phyloP scores from a whole-genome alignment of 2,329 filamentous ascomycete genomes.

The Microdochium bolleyi region DNA sequence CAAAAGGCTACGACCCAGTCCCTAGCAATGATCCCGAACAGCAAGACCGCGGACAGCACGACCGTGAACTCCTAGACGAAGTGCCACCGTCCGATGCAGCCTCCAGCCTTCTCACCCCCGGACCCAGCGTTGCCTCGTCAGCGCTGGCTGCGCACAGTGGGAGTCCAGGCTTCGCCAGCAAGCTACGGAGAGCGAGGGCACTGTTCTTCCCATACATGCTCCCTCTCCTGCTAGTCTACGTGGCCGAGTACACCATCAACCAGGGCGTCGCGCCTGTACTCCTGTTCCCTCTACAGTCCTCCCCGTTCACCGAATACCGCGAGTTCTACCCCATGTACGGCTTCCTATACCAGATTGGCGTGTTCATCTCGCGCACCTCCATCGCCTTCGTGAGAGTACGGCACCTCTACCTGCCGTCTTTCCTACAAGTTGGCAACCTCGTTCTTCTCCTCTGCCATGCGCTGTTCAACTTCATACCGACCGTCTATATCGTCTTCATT shows the following conservation, averaged over 20 bases:
- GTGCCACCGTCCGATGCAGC: conserved; percentile 31
- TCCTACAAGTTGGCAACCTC: conserved; percentile 77
- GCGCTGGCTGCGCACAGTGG: conserved; percentile 17
- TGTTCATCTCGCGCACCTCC: conserved; percentile 89
- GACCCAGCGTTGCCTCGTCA: conserved; percentile 30
- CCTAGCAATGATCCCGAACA: conserved; percentile 31
- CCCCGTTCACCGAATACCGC: conserved; percentile 74
- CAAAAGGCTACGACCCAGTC: conserved; percentile 47
- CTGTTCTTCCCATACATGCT: conserved; percentile 82
- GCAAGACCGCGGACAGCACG: conserved; percentile 23
- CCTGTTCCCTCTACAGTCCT: conserved; percentile 68
- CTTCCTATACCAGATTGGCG: conserved; percentile 89
- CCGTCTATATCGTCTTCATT: conserved; percentile 75
- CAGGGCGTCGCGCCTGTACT: conserved; percentile 87
- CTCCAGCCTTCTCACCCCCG: conserved; percentile 39
- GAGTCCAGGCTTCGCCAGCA: conserved; percentile 27
- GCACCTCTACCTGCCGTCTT: conserved; percentile 70
- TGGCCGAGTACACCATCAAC: conserved; percentile 97
- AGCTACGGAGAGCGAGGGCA: conserved; percentile 56
- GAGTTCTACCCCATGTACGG: conserved; percentile 93
- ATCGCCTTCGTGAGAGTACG: conserved; percentile 81
- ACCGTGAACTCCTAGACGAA: conserved; percentile 23
- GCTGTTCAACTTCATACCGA: conserved; percentile 73
- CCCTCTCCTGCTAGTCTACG: conserved; percentile 83
- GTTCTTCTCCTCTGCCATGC: conserved; percentile 67